Evolutionary conservation across 2,329 filamentous ascomycete species (phyloP), one percentile per base, ranked within the genome.

Genomic region (Polychaeton citri): DNA sequence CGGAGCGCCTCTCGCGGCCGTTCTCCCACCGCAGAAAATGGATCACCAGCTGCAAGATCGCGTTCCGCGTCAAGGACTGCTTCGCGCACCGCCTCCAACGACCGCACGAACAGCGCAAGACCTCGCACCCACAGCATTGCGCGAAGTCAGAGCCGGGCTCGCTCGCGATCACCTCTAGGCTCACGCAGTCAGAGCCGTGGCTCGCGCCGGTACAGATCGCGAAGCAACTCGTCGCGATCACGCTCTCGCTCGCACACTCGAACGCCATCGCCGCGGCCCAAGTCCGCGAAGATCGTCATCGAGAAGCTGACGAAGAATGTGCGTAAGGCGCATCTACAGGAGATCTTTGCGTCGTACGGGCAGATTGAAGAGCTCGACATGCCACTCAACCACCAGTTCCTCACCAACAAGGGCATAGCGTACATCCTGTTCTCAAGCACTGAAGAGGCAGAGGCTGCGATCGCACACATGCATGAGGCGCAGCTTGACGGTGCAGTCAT

Each of bases 391-490:
- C 73, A 79, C 54, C 73, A 79, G 45, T 90, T 82, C 66, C 80
- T 82, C 57, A 86, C 78, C 36, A 96, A 96, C 53, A 79, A 88
- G 38, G 88, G 90, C 32, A 93, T 85, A 19, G 90, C 88, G 20
- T 96, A 95, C 58, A 86, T 96, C 43, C 69, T 94, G 30, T 98
- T 81, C 60, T 67, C 76, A 36, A 70, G 80, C 45, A 74, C 86
- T 44, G 68, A 73, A 34, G 81, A 88, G 44, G 88, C 90, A 17
- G 85, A 95, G 60, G 69, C 76, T 10, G 90, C 90, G 19, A 92
- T 95, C 48, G 76, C 87, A 13, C 83, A 93, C 56, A 96, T 98
- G 90, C 90, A 98, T 59, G 90, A 98, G 63, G 85, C 83, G n/a
- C 83, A 93, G 53, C 64, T 94, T 19, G 87, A 95, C 58, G 86